Evolutionary conservation across 1,284 basidiomycete species (phyloP).

Genomic region (Apiotrichum akiyoshidainum): DNA sequence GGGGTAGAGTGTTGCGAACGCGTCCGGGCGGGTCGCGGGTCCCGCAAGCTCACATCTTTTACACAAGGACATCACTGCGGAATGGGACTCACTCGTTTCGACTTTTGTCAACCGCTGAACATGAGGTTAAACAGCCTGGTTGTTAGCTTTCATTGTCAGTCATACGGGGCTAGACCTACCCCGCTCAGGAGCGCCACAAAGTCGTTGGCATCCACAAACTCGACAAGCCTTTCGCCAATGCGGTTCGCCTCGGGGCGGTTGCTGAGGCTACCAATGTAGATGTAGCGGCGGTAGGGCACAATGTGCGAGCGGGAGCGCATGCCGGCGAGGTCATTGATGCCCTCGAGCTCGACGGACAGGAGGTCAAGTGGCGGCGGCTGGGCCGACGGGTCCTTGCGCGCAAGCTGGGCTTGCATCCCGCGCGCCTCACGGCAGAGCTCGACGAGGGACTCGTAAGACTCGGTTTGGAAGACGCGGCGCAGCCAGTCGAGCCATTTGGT

Average conservation of each 20-base stretch:
- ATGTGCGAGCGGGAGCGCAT: slow-evolving; percentile 34
- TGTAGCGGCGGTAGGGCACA: slow-evolving; percentile 31
- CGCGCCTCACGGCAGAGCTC: slow-evolving; percentile 15
- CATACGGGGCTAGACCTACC: slow-evolving; percentile 9
- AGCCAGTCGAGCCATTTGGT: slow-evolving; percentile 32
- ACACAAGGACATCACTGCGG: slow-evolving; percentile 25
- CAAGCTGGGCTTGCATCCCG: neutral
- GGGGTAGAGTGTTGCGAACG: slow-evolving; percentile 7
- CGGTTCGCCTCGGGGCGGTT: slow-evolving; percentile 6
- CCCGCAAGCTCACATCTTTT: slow-evolving; percentile 25
- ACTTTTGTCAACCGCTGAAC: too few species aligned
- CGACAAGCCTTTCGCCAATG: slow-evolving; percentile 15
- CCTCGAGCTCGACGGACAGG: slow-evolving; percentile 23
- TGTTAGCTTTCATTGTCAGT: neutral
- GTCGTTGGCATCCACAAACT: slow-evolving; percentile 29
- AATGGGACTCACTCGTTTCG: slow-evolving; percentile 24
- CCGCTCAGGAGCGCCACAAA: slow-evolving; percentile 32
- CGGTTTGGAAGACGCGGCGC: slow-evolving; percentile 8
- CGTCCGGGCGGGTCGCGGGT: slow-evolving; percentile 10
- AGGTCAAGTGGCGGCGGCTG: slow-evolving; percentile 2
- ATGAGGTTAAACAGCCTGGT: too few species aligned
- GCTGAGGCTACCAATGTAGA: slow-evolving; percentile 32
- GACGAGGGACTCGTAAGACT: slow-evolving; percentile 23
- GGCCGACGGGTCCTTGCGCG: neutral
- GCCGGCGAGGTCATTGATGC: slow-evolving; percentile 27